Conservation (phyloP, 768 basidiomycete genomes). For the Pleurotus tuber-regium region DNA sequence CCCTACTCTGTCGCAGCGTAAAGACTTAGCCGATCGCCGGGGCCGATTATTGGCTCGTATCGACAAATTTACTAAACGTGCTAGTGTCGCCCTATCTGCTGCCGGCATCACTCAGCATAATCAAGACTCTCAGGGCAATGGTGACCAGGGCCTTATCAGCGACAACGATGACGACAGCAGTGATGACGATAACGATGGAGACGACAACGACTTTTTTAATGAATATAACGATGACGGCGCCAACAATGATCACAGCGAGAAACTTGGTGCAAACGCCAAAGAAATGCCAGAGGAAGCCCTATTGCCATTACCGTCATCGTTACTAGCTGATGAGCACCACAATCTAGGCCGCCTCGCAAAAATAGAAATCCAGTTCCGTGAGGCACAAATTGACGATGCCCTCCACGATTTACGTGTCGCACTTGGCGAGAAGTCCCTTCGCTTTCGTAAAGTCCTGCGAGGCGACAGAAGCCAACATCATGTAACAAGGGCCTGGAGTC, state of each 20-base stretch:
- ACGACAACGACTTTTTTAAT: background rate
- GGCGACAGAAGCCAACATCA: background rate
- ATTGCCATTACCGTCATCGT: slow-evolving; percentile 10
- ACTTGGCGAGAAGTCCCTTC: slow-evolving; percentile 6
- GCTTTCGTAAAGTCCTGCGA: slow-evolving; percentile 7
- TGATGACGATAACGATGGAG: background rate
- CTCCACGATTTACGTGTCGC: slow-evolving; percentile 17
- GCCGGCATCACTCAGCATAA: background rate
- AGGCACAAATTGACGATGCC: slow-evolving; percentile 16
- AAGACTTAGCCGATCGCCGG: background rate
- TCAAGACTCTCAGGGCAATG: background rate
- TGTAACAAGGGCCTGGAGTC: background rate
- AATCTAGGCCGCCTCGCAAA: slow-evolving; percentile 14
- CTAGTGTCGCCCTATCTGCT: background rate
- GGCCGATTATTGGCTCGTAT: background rate
- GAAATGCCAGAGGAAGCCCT: background rate
- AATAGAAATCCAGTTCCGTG: slow-evolving; percentile 16
- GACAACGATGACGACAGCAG: background rate
- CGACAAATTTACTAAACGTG: background rate
- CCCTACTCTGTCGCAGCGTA: background rate
- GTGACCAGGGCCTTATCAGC: background rate
- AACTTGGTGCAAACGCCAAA: background rate
- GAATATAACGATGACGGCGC: background rate
- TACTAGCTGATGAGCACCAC: slow-evolving; percentile 4
- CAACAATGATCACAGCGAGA: too few species aligned